Percentiles rank a stretch among this genome's conserved stretches.
phyloP scores from a whole-genome alignment of 2,329 filamentous ascomycete species.

The Tetracladium maxilliforme region DNA sequence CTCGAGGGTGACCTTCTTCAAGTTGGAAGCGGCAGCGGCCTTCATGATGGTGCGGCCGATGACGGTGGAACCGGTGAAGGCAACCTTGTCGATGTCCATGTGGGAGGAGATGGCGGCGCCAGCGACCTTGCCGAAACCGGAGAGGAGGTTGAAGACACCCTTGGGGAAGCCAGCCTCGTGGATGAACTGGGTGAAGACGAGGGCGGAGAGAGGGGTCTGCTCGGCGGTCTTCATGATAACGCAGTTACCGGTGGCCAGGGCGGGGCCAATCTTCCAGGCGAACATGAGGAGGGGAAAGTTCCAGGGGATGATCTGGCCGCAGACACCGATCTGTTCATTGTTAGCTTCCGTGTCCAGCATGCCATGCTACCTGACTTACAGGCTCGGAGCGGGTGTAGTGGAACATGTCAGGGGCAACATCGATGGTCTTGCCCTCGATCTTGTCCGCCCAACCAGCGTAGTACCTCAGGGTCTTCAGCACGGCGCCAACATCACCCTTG shows the following conservation, averaged over 20 bases:
- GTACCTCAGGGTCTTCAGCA: conserved; percentile 63
- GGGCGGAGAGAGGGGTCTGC: conserved; percentile 43
- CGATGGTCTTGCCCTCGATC: conserved; percentile 53
- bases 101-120: conserved; percentile 49
- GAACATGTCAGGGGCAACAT: conserved; percentile 48
- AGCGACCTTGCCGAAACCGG: conserved; percentile 52
- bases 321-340: conserved; percentile 49
- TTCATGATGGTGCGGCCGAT: conserved; percentile 50
- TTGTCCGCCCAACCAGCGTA: conserved; percentile 67
- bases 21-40: conserved; percentile 43
- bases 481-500: conserved; percentile 57
- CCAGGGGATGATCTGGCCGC: conserved; percentile 61
- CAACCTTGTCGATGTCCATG: conserved; percentile 52
- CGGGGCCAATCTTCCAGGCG: conserved; percentile 51
- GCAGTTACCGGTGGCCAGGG: conserved; percentile 42
- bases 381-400: conserved; percentile 57
- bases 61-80: conserved; percentile 49
- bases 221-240: conserved; percentile 47
- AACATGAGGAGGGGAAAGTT: conserved; percentile 56
- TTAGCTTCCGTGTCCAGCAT: too few species aligned
- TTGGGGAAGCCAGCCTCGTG: conserved; percentile 51
- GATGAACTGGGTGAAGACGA: conserved; percentile 36
- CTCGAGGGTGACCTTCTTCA: conserved; percentile 51
- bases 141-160: conserved; percentile 48
- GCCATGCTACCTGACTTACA: too few species aligned